These are phyloP conservation scores for Fusarium sacchari DNA, from an alignment of 2,329 filamentous ascomycete species.

Conservation along the genomic window DNA sequence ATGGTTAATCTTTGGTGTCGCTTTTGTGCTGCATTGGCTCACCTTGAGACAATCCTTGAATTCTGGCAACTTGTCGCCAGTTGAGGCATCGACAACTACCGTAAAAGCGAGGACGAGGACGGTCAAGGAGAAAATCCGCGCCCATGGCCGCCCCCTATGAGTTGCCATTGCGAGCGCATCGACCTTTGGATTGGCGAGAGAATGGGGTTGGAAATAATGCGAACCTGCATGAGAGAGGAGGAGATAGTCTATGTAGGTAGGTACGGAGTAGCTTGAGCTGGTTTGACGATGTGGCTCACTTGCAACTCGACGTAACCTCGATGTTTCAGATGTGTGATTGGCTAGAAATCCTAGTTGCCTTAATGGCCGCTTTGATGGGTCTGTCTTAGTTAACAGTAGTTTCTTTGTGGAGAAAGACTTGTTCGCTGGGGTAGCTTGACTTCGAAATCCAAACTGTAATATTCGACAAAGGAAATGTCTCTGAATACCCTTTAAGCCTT, in stretches of 20 bases:
- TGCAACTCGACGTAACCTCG: constrained; percentile 19
- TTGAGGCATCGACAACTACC: constrained; percentile 70
- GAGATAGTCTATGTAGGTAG: background rate
- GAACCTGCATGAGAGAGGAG: constrained; percentile 21
- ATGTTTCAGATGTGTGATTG: constrained; percentile 33
- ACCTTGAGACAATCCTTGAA: constrained; percentile 90
- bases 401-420: constrained; percentile 35
- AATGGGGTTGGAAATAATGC: background rate
- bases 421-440: background rate
- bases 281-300: constrained; percentile 39
- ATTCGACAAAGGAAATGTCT: background rate
- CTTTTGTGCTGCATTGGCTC: constrained; percentile 8
- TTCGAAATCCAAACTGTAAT: background rate
- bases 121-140: constrained; percentile 46
- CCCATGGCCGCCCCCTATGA: constrained; percentile 48
- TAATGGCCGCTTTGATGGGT: background rate
- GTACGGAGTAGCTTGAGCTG: background rate
- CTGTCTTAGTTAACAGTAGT: background rate
- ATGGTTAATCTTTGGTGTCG: constrained; percentile 20
- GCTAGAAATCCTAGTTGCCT: background rate
- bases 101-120: constrained; percentile 54
- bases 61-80: constrained; percentile 86
- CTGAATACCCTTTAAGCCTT: background rate
- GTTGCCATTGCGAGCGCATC: constrained; percentile 49
- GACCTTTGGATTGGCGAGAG: constrained; percentile 24